A percentile compares a stretch with the other conserved stretches of the same genome.
phyloP scores from a whole-genome alignment of 768 basidiomycete species.

The Amanita rimosa region DNA sequence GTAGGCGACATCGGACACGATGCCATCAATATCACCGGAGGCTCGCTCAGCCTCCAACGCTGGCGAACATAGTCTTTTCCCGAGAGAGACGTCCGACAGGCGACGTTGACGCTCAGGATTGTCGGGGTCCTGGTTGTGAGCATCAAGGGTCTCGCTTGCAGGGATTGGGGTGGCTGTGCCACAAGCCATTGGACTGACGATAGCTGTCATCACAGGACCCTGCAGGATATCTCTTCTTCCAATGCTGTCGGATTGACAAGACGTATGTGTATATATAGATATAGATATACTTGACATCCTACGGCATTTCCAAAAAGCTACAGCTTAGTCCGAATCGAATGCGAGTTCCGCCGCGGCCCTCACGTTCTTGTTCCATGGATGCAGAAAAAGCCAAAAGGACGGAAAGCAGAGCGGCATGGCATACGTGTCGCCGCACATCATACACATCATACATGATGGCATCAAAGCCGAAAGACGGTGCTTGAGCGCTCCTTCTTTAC shows the following conservation, averaged over 20 bases:
- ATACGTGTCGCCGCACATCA: neutral
- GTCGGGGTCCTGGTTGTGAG: neutral
- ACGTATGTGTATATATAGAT: too few relatives aligned
- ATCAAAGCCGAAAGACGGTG: neutral
- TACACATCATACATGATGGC: neutral
- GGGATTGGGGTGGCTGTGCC: conserved; percentile 4
- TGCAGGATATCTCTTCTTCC: conserved; percentile 1
- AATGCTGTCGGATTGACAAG: too few relatives aligned
- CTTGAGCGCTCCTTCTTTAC: neutral
- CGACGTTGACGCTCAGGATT: neutral
- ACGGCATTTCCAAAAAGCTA: neutral
- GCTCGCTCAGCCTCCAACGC: neutral
- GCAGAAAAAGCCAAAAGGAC: too few relatives aligned
- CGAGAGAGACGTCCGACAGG: too few relatives aligned
- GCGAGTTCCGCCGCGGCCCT: neutral
- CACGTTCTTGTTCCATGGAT: neutral
- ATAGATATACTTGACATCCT: too few relatives aligned
- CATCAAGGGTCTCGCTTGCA: conserved; percentile 3
- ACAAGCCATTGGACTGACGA: neutral
- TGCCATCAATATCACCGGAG: neutral
- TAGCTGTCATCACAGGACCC: neutral
- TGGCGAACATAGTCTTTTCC: neutral
- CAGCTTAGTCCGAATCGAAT: neutral
- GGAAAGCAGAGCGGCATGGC: neutral
- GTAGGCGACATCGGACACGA: neutral